Evolutionary conservation across 2,329 filamentous ascomycete genomes (phyloP).

Genomic region (Leptodontidium sp.): DNA sequence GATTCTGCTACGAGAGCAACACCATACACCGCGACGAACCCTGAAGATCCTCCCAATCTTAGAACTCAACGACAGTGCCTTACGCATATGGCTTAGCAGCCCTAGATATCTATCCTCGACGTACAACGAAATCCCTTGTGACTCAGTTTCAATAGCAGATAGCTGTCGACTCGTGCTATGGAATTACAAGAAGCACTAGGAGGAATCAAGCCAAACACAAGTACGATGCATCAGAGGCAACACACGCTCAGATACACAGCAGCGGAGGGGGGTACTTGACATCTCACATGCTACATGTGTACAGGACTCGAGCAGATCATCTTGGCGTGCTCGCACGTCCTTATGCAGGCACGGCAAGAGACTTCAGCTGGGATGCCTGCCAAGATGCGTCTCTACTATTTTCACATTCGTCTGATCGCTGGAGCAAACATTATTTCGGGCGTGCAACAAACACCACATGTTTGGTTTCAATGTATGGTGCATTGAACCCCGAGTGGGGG

Average conservation of each 20-base stretch:
- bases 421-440: background rate
- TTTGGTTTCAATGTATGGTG: constrained; percentile 5
- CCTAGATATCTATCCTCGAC: background rate
- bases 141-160: background rate
- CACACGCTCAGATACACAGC: background rate
- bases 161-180: background rate
- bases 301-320: constrained; percentile 7
- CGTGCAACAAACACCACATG: background rate
- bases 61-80: too few relatives aligned
- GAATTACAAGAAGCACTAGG: background rate
- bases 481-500: background rate
- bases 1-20: too few relatives aligned
- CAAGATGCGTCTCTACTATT: constrained; percentile 15
- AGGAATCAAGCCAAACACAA: constrained; percentile 8
- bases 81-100: too few relatives aligned
- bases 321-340: constrained; percentile 15
- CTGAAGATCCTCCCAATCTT: too few relatives aligned
- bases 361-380: background rate
- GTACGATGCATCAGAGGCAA: background rate
- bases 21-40: too few relatives aligned
- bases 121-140: background rate
- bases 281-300: constrained; percentile 9
- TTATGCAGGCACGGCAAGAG: background rate
- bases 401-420: constrained; percentile 10
- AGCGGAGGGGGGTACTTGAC: background rate